Evolutionary conservation across 2,329 filamentous ascomycete genomes (phyloP).

Genomic region (Arachnomyces sp.): DNA sequence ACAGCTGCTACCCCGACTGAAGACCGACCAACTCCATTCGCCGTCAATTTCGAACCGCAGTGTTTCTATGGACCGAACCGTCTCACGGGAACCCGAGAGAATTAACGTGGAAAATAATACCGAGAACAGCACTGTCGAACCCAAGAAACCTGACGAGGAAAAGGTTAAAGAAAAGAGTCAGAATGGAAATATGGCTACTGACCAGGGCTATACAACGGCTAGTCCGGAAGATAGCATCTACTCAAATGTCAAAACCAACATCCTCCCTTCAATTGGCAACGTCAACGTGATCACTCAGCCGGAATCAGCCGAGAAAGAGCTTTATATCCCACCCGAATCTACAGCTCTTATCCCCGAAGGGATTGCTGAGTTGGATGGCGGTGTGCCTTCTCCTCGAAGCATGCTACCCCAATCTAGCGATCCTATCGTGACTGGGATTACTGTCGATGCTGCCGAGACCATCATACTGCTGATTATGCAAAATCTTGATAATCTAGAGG

Average conservation of each 20-base stretch:
- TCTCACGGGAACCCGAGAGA: too few species aligned
- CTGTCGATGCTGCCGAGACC: constrained; percentile 38
- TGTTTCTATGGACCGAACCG: constrained; percentile 6
- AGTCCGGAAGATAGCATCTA: too few species aligned
- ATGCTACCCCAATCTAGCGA: constrained; percentile 1
- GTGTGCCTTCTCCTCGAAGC: not conserved
- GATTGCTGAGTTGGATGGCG: not conserved
- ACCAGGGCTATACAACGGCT: too few species aligned
- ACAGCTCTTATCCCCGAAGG: constrained; percentile 3
- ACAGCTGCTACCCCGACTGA: constrained; percentile 9
- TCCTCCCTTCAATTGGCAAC: not conserved
- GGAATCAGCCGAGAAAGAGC: not conserved
- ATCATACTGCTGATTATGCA: constrained; percentile 47
- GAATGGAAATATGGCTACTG: too few species aligned
- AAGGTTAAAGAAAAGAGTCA: too few species aligned
- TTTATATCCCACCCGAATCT: not conserved
- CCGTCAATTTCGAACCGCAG: constrained; percentile 7
- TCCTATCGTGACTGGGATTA: constrained; percentile 26
- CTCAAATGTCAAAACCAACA: too few species aligned
- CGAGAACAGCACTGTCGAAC: too few species aligned
- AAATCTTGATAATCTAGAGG: constrained; percentile 42
- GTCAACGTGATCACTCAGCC: not conserved
- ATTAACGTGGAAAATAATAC: too few species aligned
- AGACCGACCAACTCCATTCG: constrained; percentile 5
- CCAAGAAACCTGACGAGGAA: too few species aligned